Evolutionary conservation across 495 filamentous ascomycete genomes (phyloP).

Genomic region (Penicillium paxilli): DNA sequence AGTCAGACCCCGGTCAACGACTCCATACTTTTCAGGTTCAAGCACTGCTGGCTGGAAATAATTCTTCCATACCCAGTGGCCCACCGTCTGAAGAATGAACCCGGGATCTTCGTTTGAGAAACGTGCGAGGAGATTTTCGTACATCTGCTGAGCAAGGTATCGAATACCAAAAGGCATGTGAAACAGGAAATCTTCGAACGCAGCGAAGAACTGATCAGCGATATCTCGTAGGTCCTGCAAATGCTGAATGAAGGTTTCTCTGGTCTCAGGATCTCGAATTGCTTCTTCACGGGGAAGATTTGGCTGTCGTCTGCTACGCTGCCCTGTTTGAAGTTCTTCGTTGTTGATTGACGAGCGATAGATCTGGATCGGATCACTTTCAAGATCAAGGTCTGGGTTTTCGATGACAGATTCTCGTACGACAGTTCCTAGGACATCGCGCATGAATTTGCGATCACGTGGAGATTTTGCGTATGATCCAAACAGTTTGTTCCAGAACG

Average conservation of each 20-base stretch:
- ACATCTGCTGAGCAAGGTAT: conserved; percentile 84
- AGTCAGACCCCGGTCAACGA: conserved; percentile 81
- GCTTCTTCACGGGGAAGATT: conserved; percentile 88
- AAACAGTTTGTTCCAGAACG: conserved; percentile 89
- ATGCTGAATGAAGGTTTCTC: conserved; percentile 87
- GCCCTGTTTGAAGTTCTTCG: conserved; percentile 90
- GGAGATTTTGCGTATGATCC: conserved; percentile 88
- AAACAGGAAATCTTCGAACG: conserved; percentile 77
- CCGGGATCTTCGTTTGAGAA: conserved; percentile 80
- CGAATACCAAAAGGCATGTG: conserved; percentile 93
- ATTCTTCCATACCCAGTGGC: conserved; percentile 88
- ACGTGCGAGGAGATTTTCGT: conserved; percentile 68
- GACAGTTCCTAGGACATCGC: conserved; percentile 77
- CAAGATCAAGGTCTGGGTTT: conserved; percentile 84
- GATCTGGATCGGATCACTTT: conserved; percentile 97
- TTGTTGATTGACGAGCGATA: conserved; percentile 94
- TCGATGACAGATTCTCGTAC: conserved; percentile 89
- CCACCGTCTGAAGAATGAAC: conserved; percentile 77
- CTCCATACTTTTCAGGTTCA: conserved; percentile 85
- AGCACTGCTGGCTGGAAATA: conserved; percentile 89
- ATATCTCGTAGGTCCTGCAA: conserved; percentile 92
- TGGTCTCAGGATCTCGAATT: conserved; percentile 89
- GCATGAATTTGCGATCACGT: conserved; percentile 86
- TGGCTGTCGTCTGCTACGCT: conserved; percentile 71
- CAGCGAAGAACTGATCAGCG: conserved; percentile 80